Base-by-base conservation (phyloP, 305 asterid genomes). In the Plantago rigida region DNA sequence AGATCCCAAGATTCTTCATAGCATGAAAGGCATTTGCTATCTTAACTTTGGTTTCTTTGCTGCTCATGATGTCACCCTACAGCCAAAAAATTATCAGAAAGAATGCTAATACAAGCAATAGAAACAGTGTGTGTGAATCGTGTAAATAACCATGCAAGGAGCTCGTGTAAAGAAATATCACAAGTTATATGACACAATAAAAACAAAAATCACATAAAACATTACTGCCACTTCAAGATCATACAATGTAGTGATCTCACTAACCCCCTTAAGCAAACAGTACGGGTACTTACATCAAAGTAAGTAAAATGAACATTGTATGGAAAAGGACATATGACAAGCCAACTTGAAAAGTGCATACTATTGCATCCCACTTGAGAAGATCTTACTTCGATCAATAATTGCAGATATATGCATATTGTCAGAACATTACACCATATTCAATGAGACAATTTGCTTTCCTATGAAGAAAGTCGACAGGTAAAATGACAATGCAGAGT, bases 1-100 rank as follows among this genome's bases (percentile, higher is more conserved):
- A 31, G 56, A 85, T 75, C 49, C 96, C 92, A 60, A 87, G 58
- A 64, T 51, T 74, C 65, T 71, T 83, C 96, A 87, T 87, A 63
- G 96, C 89, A 57, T 59, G 79, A 69, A 69, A 73, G 75, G 96
- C 92, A 60, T 70, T 76, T 14, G 59, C 61, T 67, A 74, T 62
- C 64, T 70, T 75, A 13, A 51, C 49, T 67, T 69, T 75, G 14
- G 73, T 56, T n/a, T 75, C 75, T 69, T 67, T 59, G 60, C 64
- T 62, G 60, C 67, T 71, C 81, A 75, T 62, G 68, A 55, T 34
- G 64, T 49, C 31, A 61, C 60, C 54, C 70, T 62, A 55, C 51
- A 59, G 50, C 59, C 54, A 39, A 22, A 42, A 53, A 44, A 46
- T 64, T 36, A 51, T 61, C 45, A 76, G 70, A 61, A 54, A 74